Evolutionary conservation across 306 rosid genomes (phyloP).

Genomic region (Leucaena leucocephala): DNA sequence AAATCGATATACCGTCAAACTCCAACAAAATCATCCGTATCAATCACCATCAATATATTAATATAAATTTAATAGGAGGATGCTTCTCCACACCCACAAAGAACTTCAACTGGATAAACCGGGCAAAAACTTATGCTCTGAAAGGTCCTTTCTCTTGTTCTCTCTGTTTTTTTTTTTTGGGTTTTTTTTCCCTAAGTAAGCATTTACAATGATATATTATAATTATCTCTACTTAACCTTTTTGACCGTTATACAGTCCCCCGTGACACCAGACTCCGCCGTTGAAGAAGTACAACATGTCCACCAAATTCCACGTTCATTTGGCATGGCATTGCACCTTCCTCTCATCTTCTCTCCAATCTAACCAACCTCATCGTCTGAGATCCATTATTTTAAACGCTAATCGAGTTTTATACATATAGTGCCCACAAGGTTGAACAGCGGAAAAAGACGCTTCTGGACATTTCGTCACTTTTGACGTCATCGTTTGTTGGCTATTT

Average conservation of each 20-base stretch:
- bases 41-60: background rate
- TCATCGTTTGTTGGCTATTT: background rate
- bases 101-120: too few relatives aligned
- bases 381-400: background rate
- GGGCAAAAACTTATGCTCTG: background rate
- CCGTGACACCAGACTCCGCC: background rate
- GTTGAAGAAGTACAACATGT: background rate
- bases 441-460: background rate
- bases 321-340: conserved; percentile 19
- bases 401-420: background rate
- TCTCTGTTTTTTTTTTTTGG: background rate
- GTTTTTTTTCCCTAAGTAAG: too few relatives aligned
- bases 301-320: background rate
- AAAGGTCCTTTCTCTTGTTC: background rate
- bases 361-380: background rate
- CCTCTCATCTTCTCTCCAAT: background rate
- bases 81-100: background rate
- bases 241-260: background rate
- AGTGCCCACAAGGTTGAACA: background rate
- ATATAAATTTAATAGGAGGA: background rate
- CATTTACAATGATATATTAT: background rate
- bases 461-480: conserved; percentile 65
- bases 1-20: too few relatives aligned
- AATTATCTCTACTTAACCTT: background rate
- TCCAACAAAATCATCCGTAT: background rate